Base-by-base conservation (phyloP, 805 yeast species). In the Saccharomycopsis malanga region DNA sequence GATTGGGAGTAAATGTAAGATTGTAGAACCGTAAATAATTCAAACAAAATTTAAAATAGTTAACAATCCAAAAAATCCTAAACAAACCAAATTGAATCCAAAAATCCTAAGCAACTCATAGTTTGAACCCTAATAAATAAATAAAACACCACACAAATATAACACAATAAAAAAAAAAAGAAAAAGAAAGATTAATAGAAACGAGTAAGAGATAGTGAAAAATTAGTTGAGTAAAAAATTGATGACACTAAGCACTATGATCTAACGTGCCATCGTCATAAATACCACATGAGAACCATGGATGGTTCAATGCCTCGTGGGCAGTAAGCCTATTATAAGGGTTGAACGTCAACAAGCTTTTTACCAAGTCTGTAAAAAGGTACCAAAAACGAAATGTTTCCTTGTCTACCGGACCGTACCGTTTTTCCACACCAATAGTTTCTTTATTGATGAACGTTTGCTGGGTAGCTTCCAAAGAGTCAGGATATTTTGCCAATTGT, bases 361-460 rank as follows among this genome's bases (percentile, higher is more conserved):
- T 74, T 53, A 85, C 67, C 55, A 87, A 68, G 61, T 87, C 95
- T 44, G 73, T 66, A 61, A 88, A 88, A 64, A 74, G 75, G 69
- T 76, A 83, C 96, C 97, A 89, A 63, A 87, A 87, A 39, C 77
- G 72, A 60, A 83, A 83, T 47, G 79, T 77, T 38, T 83, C 83
- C 62, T 70, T 61, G 65, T 80, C 70, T 56, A 64, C 52, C 48
- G 55, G 55, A 1, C 45, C 53, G 18, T 24, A 17, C 34, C 39
- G 17, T n/a, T 36, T 42, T 22, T 29, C 32, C 3, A 34, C 29
- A 14, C 32, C 20, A 15, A 40, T 35, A 12, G 23, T 30, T 14
- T 41, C 22, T 25, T 34, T 34, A 35, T 37, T 41, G 5, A 44
- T 23, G 20, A 36, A n/a, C 7, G n/a, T 37, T 12, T 37, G 15